Evolutionary conservation across 371 early-diverging fungal species (phyloP), one percentile per base, ranked within the genome.

Genomic region (Mortierella sp.): DNA sequence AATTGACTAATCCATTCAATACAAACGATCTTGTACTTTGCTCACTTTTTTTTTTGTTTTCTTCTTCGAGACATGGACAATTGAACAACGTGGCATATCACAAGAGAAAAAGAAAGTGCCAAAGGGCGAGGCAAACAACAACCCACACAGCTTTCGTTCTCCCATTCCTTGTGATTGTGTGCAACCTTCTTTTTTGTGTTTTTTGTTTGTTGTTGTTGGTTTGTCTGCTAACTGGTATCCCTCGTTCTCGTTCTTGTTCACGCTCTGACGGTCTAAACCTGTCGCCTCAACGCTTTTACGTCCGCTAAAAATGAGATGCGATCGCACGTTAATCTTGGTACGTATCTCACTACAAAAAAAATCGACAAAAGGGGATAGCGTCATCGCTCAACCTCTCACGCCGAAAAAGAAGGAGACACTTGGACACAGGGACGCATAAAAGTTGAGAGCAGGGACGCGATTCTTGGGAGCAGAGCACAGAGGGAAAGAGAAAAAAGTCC

Each of bases 321-420:
- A n/a, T n/a, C n/a, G n/a, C n/a, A n/a, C n/a, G n/a, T n/a, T n/a
- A n/a, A n/a, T n/a, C n/a, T n/a, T n/a, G n/a, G n/a, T n/a, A n/a
- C n/a, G n/a, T n/a, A n/a, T n/a, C n/a, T n/a, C n/a, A 31, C 16
- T 11, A 26, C 6, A 2, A 31, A 53, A 53, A 31, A 55, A 26
- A 4, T 31, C 2, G 11, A 31, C 13, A 55, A 55, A 55, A 31
- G 9, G 7, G 53, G 26, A 53, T 53, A 53, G 53, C 53, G 53
- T 53, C 53, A 53, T 53, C 29, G 53, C 53, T 53, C 53, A 53
- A n/a, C n/a, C n/a, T n/a, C n/a, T n/a, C n/a, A n/a, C n/a, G n/a
- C n/a, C n/a, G n/a, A n/a, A n/a, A n/a, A n/a, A n/a, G n/a, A n/a
- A n/a, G n/a, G n/a, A n/a, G n/a, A n/a, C n/a, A n/a, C n/a, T n/a